These are phyloP conservation scores for Reutealis trisperma DNA, from an alignment of 345 rosid species.

Conservation along the genomic window DNA sequence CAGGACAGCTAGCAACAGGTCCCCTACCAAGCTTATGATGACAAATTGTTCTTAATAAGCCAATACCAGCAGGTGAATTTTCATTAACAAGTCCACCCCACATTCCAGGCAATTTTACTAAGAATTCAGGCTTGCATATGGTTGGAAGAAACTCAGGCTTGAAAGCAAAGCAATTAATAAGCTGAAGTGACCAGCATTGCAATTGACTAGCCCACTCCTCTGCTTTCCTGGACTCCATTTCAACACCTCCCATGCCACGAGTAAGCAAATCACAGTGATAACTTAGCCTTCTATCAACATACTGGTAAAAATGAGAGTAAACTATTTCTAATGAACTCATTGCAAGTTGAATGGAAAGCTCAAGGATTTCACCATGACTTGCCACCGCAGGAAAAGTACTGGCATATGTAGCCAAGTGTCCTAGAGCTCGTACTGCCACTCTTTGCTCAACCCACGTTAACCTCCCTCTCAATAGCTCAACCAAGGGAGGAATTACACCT, in stretches of 20 bases:
- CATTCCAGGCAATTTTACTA: constrained; percentile 89
- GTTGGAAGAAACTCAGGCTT: constrained; percentile 94
- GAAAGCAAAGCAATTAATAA: constrained; percentile 99
- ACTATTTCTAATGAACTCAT: constrained; percentile 96
- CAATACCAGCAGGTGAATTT: constrained; percentile 98
- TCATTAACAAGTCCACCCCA: constrained; percentile 99
- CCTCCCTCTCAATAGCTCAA: constrained; percentile 92
- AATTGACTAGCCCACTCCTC: constrained; percentile 99
- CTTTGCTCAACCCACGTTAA: constrained; percentile 99
- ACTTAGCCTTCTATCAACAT: constrained; percentile 70
- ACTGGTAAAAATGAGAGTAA: constrained; percentile 93
- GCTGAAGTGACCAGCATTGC: constrained; percentile 99
- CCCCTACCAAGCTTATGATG: constrained; percentile 94
- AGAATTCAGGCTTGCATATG: constrained; percentile 86
- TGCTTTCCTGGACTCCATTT: constrained; percentile 98
- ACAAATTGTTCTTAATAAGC: constrained; percentile 89
- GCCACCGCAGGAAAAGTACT: constrained; percentile 82
- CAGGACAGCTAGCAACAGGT: constrained; percentile 83
- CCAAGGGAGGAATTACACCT: constrained; percentile 82
- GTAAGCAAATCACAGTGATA: constrained; percentile 97
- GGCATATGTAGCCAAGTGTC: constrained; percentile 92
- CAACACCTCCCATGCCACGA: constrained; percentile 99
- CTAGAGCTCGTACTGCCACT: constrained; percentile 94
- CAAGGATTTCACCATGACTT: constrained; percentile 82
- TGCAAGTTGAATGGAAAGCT: constrained; percentile 83